Evolutionary conservation across 768 basidiomycete genomes (phyloP), one percentile per base, ranked within the genome.

Genomic region (Aureoboletus auriporus): DNA sequence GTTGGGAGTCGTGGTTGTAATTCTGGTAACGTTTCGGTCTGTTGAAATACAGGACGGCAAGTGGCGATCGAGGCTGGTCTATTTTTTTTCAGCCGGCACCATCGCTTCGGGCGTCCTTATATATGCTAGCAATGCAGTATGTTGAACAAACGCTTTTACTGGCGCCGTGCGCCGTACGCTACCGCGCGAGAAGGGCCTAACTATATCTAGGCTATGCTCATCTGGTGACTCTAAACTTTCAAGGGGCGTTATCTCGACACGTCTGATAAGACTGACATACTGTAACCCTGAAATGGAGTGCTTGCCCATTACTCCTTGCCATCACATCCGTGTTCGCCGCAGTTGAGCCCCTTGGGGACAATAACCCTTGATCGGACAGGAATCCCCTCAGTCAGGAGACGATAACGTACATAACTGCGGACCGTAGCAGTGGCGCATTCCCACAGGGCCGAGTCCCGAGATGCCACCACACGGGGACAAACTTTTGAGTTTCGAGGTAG

Each of bases 401-500:
- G n/a, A n/a, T n/a, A n/a, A n/a, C n/a, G n/a, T n/a, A n/a, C n/a
- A n/a, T n/a, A n/a, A n/a, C 10, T 75, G 49, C 14, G 49, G 79
- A 11, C 83, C 84, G 48, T 74, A 73, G n/a, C n/a, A n/a, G 53
- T 83, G 75, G 46, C 65, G 62, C 83, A 93, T 78, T 69, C 93
- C 92, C 43, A 84, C 73, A 37, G 86, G 46, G 9, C 58, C 35
- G 72, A 66, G 68, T 78, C 81, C 41, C 92, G 79, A 12, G 73
- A 56, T 61, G 80, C 20, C 20, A 23, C 20, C 62, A 56, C 87
- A 91, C 57, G 1, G 91, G 89, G 16, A 71, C 57, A 57, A 80
- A 71, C 8, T 71, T 71, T 31, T 75, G 75, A 1, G 73, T 67
- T 65, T 93, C 90, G 29, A 95, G 75, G 66, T 89, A 92, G 61